A percentile compares a stretch with the other conserved stretches of the same genome.
Evolutionary conservation across 2,329 filamentous ascomycete genomes (phyloP).

Genomic region (Hypoxylon sp.): DNA sequence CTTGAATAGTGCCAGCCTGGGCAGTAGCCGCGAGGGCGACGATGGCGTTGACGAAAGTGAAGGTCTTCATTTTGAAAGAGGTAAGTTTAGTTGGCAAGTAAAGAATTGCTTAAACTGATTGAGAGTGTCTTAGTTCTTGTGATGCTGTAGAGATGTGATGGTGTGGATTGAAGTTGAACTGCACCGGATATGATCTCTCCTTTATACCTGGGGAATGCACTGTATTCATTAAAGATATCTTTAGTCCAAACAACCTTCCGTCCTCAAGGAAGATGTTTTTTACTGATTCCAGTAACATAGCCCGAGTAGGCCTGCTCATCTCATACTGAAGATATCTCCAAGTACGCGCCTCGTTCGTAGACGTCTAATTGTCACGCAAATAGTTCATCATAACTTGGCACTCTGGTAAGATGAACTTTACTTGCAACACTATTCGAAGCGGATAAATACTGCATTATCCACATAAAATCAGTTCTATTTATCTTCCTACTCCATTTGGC

Average conservation of each 20-base stretch:
- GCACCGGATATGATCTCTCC: neutral
- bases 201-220: conserved; percentile 5
- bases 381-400: neutral
- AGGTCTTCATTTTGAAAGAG: conserved; percentile 22
- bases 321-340: neutral
- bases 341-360: neutral
- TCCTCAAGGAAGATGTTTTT: neutral
- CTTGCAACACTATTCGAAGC: neutral
- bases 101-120: neutral
- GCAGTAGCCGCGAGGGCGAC: conserved; percentile 6
- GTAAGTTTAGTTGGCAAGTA: neutral
- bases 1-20: conserved; percentile 24
- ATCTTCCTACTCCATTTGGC: neutral
- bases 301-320: neutral
- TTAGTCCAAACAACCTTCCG: neutral
- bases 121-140: neutral
- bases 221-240: neutral
- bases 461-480: neutral
- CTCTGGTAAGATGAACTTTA: neutral
- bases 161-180: conserved; percentile 2
- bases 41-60: conserved; percentile 13
- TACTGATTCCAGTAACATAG: conserved; percentile 12
- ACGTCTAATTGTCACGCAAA: neutral
- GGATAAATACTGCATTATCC: neutral
- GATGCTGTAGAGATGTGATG: conserved; percentile 9